Evolutionary conservation across 139 green algal genomes (phyloP).

Genomic region (Nannochloris sp.): DNA sequence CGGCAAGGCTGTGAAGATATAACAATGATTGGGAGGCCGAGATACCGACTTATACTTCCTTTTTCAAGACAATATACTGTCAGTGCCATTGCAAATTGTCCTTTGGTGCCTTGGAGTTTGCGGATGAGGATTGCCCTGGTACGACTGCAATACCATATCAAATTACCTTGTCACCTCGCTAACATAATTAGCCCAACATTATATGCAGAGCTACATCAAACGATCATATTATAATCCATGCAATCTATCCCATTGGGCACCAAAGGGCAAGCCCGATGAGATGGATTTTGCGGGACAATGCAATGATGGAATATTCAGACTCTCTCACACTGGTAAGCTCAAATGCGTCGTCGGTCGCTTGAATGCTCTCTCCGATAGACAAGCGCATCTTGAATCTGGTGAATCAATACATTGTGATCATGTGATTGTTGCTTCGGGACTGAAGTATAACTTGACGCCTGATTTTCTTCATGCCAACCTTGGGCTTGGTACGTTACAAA

Average conservation of each 20-base stretch:
- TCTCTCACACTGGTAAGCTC: slow-evolving; percentile 7
- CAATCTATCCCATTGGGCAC: slow-evolving; percentile 12
- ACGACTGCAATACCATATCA: background rate
- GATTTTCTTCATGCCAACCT: slow-evolving; percentile 6
- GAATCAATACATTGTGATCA: slow-evolving; percentile 6
- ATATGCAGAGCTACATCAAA: background rate
- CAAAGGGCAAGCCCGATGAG: background rate
- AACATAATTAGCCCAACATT: background rate
- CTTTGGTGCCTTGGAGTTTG: slow-evolving; percentile 13
- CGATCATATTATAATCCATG: slow-evolving; percentile 11
- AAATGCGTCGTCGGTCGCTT: slow-evolving; percentile 5
- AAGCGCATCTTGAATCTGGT: background rate
- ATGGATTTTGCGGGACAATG: slow-evolving; percentile 26
- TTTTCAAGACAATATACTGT: slow-evolving; percentile 24
- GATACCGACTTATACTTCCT: slow-evolving; percentile 22
- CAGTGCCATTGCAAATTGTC: slow-evolving; percentile 5
- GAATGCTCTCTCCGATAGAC: background rate
- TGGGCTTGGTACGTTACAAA: no score
- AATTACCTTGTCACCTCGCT: background rate
- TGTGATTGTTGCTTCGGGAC: slow-evolving; percentile 16
- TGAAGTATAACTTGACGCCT: slow-evolving; percentile 11
- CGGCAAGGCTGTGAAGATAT: slow-evolving; percentile 12
- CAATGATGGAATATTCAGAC: slow-evolving; percentile 24
- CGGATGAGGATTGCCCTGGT: slow-evolving; percentile 10
- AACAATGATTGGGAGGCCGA: slow-evolving; percentile 13